These are phyloP conservation scores for Clausena lansium DNA, from an alignment of 345 rosid genomes.

Conservation along the genomic window DNA sequence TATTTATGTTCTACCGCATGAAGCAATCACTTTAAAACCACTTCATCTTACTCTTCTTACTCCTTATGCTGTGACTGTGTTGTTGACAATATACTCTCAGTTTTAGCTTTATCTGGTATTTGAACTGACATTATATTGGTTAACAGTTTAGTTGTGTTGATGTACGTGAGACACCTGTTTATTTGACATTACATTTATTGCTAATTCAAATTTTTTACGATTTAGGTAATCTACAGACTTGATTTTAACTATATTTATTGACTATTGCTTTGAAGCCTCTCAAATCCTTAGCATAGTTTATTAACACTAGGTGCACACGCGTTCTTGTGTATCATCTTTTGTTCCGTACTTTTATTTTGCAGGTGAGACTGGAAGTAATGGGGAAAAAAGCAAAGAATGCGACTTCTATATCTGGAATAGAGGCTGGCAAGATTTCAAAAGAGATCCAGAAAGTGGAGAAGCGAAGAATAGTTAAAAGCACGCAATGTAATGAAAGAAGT, in stretches of 20 bases:
- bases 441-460: slow-evolving; percentile 97
- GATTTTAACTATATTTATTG: neutral
- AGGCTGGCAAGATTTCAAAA: slow-evolving; percentile 82
- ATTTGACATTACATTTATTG: neutral
- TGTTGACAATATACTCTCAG: neutral
- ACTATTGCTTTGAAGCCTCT: neutral
- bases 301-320: neutral
- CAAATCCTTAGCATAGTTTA: neutral
- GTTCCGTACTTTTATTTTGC: slow-evolving; percentile 13
- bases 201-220: neutral
- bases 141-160: neutral
- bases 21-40: neutral
- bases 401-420: slow-evolving; percentile 75
- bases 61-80: neutral
- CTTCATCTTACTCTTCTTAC: neutral
- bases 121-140: neutral
- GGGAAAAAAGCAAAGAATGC: slow-evolving; percentile 97
- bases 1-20: neutral
- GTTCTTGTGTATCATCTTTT: neutral
- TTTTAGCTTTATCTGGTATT: no score
- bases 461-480: slow-evolving; percentile 88
- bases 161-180: neutral
- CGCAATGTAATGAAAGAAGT: slow-evolving; percentile 88
- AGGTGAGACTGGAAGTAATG: slow-evolving; percentile 96
- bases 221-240: neutral